phyloP scores from a whole-genome alignment of 495 filamentous ascomycete genomes.

The Penicillium silybi region DNA sequence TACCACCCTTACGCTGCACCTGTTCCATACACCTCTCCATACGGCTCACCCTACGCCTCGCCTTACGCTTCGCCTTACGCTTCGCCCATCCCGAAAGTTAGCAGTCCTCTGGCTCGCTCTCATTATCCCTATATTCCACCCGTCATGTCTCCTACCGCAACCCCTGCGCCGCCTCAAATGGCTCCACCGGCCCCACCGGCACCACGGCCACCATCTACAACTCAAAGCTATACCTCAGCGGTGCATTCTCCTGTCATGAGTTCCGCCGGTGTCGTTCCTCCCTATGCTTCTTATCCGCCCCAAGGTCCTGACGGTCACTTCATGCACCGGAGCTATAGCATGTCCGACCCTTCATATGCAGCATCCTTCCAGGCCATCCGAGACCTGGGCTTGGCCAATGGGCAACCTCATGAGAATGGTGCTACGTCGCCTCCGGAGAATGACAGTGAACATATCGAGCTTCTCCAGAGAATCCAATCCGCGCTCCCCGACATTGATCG shows the following conservation, averaged over 20 bases:
- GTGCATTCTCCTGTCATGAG: constrained; percentile 40
- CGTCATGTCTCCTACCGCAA: constrained; percentile 36
- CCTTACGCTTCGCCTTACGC: constrained; percentile 26
- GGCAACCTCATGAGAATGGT: constrained; percentile 25
- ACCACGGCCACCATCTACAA: constrained; percentile 19
- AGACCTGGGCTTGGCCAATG: constrained; percentile 25
- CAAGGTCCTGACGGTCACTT: constrained; percentile 21
- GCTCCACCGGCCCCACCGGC: constrained; percentile 1
- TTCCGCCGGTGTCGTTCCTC: constrained; percentile 30
- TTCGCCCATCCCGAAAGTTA: constrained; percentile 36
- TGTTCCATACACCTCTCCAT: constrained; percentile 20
- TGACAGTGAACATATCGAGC: constrained; percentile 38
- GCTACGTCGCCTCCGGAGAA: constrained; percentile 30
- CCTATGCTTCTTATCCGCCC: constrained; percentile 33
- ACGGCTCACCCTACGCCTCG: constrained; percentile 12
- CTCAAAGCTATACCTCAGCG: constrained; percentile 29
- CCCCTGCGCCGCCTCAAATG: constrained; percentile 11
- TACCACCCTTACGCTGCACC: constrained; percentile 6
- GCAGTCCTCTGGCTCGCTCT: constrained; percentile 37
- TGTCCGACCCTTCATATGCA: constrained; percentile 25
- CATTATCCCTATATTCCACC: constrained; percentile 39
- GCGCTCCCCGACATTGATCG: constrained; percentile 49
- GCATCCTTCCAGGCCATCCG: constrained; percentile 33
- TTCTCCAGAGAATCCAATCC: constrained; percentile 45
- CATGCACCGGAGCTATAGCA: constrained; percentile 31